Evolutionary conservation across 371 early-diverging fungal species (phyloP).

Genomic region (Syncephalastrum monosporum): DNA sequence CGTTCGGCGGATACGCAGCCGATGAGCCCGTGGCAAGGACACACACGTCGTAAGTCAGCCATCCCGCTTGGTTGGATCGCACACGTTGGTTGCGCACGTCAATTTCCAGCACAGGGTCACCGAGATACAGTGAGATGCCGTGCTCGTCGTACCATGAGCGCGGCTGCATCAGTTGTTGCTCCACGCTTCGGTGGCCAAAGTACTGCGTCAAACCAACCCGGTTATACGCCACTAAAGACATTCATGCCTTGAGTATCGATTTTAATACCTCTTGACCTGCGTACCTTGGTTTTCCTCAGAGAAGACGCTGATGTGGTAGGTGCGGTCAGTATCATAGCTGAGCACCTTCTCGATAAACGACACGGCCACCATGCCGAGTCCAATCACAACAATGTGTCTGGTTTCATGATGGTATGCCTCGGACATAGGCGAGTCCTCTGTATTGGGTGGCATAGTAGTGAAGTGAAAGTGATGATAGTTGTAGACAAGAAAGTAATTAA

Average conservation of each 20-base stretch:
- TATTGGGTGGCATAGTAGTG: slow-evolving; percentile 19
- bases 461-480: neutral
- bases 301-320: slow-evolving; percentile 50
- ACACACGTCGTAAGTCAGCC: slow-evolving; percentile 51
- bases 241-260: too few relatives aligned
- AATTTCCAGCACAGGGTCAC: slow-evolving; percentile 45
- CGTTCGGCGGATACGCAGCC: slow-evolving; percentile 55
- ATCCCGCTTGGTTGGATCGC: slow-evolving; percentile 22
- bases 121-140: slow-evolving; percentile 34
- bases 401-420: neutral
- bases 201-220: slow-evolving; percentile 67
- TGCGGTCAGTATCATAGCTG: slow-evolving; percentile 43
- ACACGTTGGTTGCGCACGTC: slow-evolving; percentile 35
- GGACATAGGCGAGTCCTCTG: slow-evolving; percentile 9
- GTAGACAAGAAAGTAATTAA: slow-evolving; percentile 1
- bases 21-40: slow-evolving; percentile 65
- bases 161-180: slow-evolving; percentile 48
- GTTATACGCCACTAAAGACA: slow-evolving; percentile 48
- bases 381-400: slow-evolving; percentile 50
- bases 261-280: neutral
- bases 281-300: slow-evolving; percentile 57
- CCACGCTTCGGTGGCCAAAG: slow-evolving; percentile 53
- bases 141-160: slow-evolving; percentile 55
- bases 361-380: slow-evolving; percentile 71
- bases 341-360: slow-evolving; percentile 61